These are phyloP conservation scores for Xylaria longipes DNA, from an alignment of 495 filamentous ascomycete genomes.

Conservation along the genomic window DNA sequence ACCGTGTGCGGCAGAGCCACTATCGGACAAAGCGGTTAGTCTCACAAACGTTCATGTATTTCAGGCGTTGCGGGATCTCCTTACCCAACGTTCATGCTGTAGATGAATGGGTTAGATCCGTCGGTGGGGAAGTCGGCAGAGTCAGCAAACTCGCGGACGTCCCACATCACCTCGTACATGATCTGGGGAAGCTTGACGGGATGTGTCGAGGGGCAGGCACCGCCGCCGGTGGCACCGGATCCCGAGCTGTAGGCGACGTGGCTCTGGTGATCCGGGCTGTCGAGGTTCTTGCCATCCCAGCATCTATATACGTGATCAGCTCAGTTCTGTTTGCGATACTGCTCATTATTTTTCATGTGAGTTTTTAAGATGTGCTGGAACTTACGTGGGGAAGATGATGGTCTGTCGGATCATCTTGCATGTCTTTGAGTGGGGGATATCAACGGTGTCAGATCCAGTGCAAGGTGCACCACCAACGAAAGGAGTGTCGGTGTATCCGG, in stretches of 20 bases:
- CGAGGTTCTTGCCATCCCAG: slow-evolving; percentile 63
- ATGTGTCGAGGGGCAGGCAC: slow-evolving; percentile 65
- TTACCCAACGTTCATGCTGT: slow-evolving; percentile 58
- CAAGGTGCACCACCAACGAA: slow-evolving; percentile 56
- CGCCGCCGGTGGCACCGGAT: slow-evolving; percentile 57
- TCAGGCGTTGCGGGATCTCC: slow-evolving; percentile 26
- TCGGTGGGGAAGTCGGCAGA: slow-evolving; percentile 60
- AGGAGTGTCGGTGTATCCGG: slow-evolving; percentile 50
- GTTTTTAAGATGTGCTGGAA: neutral
- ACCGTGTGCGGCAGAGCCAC: slow-evolving; percentile 64
- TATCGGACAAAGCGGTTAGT: slow-evolving; percentile 8
- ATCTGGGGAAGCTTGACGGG: slow-evolving; percentile 69
- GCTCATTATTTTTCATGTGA: neutral
- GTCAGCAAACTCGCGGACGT: slow-evolving; percentile 62
- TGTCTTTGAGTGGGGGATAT: slow-evolving; percentile 56
- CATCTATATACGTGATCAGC: slow-evolving; percentile 42
- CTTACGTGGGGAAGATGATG: slow-evolving; percentile 65
- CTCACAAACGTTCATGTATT: neutral
- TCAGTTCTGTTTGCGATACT: slow-evolving; percentile 40
- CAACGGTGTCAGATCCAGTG: slow-evolving; percentile 59
- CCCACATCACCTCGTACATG: slow-evolving; percentile 75
- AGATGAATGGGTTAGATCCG: slow-evolving; percentile 62
- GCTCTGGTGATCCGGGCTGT: slow-evolving; percentile 67
- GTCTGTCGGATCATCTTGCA: slow-evolving; percentile 66
- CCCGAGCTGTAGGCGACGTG: slow-evolving; percentile 66